Base-by-base conservation (phyloP, 169 alveolate genomes). In the Pseudocohnilembus persalinus region DNA sequence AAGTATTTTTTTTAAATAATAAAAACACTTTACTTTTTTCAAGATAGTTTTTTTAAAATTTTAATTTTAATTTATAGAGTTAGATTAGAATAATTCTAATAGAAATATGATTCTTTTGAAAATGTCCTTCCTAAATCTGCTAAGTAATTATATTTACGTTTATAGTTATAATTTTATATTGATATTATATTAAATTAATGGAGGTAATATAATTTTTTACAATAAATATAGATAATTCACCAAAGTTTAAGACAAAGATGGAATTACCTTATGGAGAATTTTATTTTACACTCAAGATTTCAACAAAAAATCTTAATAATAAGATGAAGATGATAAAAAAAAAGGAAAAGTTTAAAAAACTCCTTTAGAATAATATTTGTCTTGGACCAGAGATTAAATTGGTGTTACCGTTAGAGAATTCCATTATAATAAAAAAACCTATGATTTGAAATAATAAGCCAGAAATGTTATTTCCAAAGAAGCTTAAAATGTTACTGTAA, bases 121-220 rank as follows among this genome's bases (percentile, higher is more conserved):
- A 77, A 79, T 27, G 94, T 88, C n/a, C 93, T 92, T 6, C 96
- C 96, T 74, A 73, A 89, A 49, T 77, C 90, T 29, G 91, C 90
- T n/a, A 85, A 79, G 84, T 77, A 83, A 30, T 29, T 29, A 76
- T 15, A 15, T 15, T 73, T n/a, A 4, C 1, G 4, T 15, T 73
- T 15, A 73, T 73, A 73, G 16, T 26, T 64, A 24, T 24, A 26
- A 64, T 24, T 24, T 64, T 24, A 29, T n/a, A 73, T n/a, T n/a
- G 1, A 73, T 27, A 29, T 29, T 73, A 4, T 27, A 16, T 31
- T 29, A 16, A 76, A 4, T 20, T 24, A 30, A 0, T 4, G 26
- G 0, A 73, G 31, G 11, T 0, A 6, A 31, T 1, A 6, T 25
- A 75, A 0, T 1, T 84, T n/a, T 1, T 20, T 49, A 32, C 31